Base-by-base conservation (phyloP, 2,329 filamentous ascomycete genomes). In the Botryosphaeria dothidea region DNA sequence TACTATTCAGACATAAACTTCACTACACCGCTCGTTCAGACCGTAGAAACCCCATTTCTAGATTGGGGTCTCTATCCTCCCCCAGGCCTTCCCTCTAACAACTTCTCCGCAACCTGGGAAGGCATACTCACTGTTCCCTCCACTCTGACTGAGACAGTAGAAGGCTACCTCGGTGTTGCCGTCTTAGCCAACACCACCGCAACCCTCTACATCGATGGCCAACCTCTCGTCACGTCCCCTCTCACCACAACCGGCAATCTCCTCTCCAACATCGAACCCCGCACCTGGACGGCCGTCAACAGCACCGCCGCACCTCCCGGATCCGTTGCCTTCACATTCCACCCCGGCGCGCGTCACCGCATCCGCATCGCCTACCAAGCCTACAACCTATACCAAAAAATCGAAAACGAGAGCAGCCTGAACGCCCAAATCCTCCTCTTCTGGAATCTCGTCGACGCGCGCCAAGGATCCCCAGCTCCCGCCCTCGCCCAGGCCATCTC, bases 21-120 rank as follows among this genome's bases (percentile, higher is more conserved):
- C 67, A 72, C 65, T 4, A 56, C 74, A 13, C 73, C 76, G 1
- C 27, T 72, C 3, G 69, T 71, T 1, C 67, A 72, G 27, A 71
- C 68, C 34, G 54, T 74, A 11, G 80, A 82, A 64, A 69, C 71
- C 0, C 80, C 80, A 1, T 77, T 77, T 6, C 73, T 79, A 2
- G 77, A 81, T 61, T 82, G 80, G 80, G 79, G 80, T 3, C 67
- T 81, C 29, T 82, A 80, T 60, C 80, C 80, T 11, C 80, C 80
- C 0, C 72, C 77, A 1, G 77, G 76, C 4, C 70, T 81, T 1
- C 73, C 78, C 8, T 81, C 77, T 0, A 82, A 78, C 65, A 82
- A 82, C 66, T 82, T 82, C 67, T 81, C 79, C 62, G 79, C 75
- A 0, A 69, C 76, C 13, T 82, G 80, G 80, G 79, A 81, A 67